phyloP scores from a whole-genome alignment of 495 filamentous ascomycete species.

The Aspergillus cavernicola region DNA sequence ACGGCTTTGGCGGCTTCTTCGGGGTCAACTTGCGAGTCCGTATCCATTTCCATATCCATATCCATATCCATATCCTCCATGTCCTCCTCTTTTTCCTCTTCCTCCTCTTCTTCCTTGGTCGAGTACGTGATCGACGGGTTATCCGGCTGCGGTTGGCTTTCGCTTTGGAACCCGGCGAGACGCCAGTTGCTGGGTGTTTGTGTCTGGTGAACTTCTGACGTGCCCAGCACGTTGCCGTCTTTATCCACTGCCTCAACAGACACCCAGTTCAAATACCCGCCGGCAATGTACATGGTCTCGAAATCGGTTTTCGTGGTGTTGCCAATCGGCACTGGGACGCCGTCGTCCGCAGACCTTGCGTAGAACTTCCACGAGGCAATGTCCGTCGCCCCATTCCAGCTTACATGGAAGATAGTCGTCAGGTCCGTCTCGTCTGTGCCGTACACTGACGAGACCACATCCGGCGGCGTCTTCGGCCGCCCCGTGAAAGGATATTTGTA shows the following conservation, averaged over 20 bases:
- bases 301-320: constrained; percentile 38
- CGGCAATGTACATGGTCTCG: constrained; percentile 42
- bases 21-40: constrained; percentile 16
- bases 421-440: constrained; percentile 30
- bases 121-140: constrained; percentile 30
- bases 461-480: constrained; percentile 31
- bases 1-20: constrained; percentile 33
- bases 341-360: constrained; percentile 24
- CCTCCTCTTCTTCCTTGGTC: constrained; percentile 12
- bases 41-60: constrained; percentile 9
- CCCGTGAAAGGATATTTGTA: constrained; percentile 40
- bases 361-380: constrained; percentile 41
- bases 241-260: constrained; percentile 35
- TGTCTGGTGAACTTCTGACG: constrained; percentile 27
- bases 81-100: constrained; percentile 11
- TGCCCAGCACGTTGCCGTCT: constrained; percentile 29
- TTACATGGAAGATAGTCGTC: constrained; percentile 41
- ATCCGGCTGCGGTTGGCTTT: constrained; percentile 23
- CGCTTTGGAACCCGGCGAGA: constrained; percentile 31
- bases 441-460: constrained; percentile 34
- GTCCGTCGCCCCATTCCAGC: constrained; percentile 50
- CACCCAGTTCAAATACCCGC: constrained; percentile 40
- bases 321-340: constrained; percentile 28
- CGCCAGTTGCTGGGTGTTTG: constrained; percentile 32
- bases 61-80: constrained; percentile 12